Base-by-base conservation (phyloP, 1,284 basidiomycete species). In the Heterobasidion annosum region DNA sequence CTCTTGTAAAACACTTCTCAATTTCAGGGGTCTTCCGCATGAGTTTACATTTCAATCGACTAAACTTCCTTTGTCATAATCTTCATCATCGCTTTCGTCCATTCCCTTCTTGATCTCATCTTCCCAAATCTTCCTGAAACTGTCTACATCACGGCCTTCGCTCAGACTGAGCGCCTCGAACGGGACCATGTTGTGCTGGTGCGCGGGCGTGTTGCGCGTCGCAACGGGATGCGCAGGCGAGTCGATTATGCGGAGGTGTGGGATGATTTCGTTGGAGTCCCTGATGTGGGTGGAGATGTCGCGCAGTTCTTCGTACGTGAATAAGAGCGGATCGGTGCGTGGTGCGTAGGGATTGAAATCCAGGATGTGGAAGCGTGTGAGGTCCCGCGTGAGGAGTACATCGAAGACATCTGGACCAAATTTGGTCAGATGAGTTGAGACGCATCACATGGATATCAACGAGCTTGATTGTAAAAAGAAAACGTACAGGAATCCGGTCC, bases 161-260 rank as follows among this genome's bases (percentile, higher is more conserved):
- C 90, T 87, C 64, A 96, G 70, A 52, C 79, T 80, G 18, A 97
- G 73, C 12, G 91, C 88, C 64, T 98, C 95, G 43, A 91, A 76
- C 2, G 95, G 96, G 15, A 96, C 77, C 89, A 96, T 96, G 65
- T 97, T 98, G 63, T 91, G 86, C 59, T 89, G 86, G 64, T 93
- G 78, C 1, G 79, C 74, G 1, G 93, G 91, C 2, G 82, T 80
- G 58, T 82, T 89, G 52, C 76, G 73, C 34, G 70, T 76, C 0
- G 81, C 85, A 2, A 75, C 78, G 0, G 83, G 88, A 66, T 93
- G 88, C 12, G 76, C 68, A 1, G 75, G 75, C 0, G 86, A 89
- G 62, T 89, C 83, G 52, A 96, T 83, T n/a, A 87, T 78, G 19
- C 79, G 78, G 25, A 25, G 37, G 12, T 40, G 37, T n/a, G 37